A percentile compares a stretch with the other conserved stretches of the same genome.
phyloP scores from a whole-genome alignment of 805 yeast genomes.

The Starmera quercuum region DNA sequence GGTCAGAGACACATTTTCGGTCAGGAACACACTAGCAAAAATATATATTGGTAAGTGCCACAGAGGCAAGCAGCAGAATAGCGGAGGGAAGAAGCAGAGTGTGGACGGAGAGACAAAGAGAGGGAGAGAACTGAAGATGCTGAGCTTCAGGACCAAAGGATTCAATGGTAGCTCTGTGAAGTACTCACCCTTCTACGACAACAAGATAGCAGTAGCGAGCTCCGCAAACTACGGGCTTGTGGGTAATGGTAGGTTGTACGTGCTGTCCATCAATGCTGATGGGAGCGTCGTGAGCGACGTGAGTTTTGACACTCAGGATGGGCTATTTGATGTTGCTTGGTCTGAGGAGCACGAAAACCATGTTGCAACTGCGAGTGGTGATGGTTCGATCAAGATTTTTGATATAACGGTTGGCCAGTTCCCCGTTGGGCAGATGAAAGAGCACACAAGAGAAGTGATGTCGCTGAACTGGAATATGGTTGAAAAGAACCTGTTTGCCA shows the following conservation, averaged over 20 bases:
- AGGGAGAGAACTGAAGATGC: slow-evolving; percentile 39
- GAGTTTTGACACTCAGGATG: slow-evolving; percentile 87
- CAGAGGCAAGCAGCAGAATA: neutral
- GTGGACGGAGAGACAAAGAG: too few species aligned
- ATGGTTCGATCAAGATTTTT: slow-evolving; percentile 78
- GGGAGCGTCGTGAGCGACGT: slow-evolving; percentile 54
- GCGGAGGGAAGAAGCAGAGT: neutral
- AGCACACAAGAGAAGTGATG: slow-evolving; percentile 72
- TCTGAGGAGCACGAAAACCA: slow-evolving; percentile 88
- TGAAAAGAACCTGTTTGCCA: slow-evolving; percentile 59
- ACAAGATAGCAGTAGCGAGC: slow-evolving; percentile 81
- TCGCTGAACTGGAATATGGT: slow-evolving; percentile 67
- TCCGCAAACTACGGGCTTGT: slow-evolving; percentile 91
- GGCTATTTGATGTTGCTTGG: slow-evolving; percentile 84
- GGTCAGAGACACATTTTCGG: too few species aligned
- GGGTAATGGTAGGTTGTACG: slow-evolving; percentile 80
- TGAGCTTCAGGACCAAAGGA: slow-evolving; percentile 66
- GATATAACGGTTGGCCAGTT: slow-evolving; percentile 61
- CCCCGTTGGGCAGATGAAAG: slow-evolving; percentile 70
- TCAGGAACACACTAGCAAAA: too few species aligned
- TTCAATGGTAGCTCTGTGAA: slow-evolving; percentile 82
- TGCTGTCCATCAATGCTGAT: slow-evolving; percentile 57
- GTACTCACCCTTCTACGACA: slow-evolving; percentile 89
- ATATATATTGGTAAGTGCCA: too few species aligned
- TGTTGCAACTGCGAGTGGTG: slow-evolving; percentile 77